These are phyloP conservation scores for Hammondia hammondi DNA, from an alignment of 169 alveolate genomes.

Conservation along the genomic window DNA sequence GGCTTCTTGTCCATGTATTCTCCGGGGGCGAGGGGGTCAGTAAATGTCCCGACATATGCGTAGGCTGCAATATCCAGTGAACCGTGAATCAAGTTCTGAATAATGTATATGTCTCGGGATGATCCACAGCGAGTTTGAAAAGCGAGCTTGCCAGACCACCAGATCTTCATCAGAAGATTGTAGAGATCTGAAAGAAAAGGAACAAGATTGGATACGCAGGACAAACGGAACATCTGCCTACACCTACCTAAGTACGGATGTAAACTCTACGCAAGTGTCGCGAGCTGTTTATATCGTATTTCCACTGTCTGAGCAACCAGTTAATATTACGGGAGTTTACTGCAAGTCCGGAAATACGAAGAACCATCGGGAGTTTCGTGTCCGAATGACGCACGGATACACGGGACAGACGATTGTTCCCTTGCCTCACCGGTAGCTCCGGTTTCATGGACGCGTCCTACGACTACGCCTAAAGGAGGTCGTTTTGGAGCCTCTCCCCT, in stretches of 20 bases:
- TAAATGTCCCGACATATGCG: slow-evolving; percentile 21
- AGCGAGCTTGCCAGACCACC: slow-evolving; percentile 48
- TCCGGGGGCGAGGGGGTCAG: slow-evolving; percentile 32
- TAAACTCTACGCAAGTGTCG: too few relatives aligned
- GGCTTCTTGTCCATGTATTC: slow-evolving; percentile 21
- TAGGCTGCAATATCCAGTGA: slow-evolving; percentile 8
- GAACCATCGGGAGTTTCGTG: too few relatives aligned
- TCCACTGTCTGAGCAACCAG: too few relatives aligned
- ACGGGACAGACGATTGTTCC: too few relatives aligned
- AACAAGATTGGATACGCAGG: neutral
- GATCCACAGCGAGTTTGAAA: slow-evolving; percentile 20
- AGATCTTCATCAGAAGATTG: slow-evolving; percentile 2
- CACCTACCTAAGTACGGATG: too few relatives aligned
- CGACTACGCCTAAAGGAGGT: slow-evolving; percentile 33
- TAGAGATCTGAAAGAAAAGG: neutral
- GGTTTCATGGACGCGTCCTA: slow-evolving; percentile 21
- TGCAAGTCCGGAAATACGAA: too few relatives aligned
- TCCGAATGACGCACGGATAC: too few relatives aligned
- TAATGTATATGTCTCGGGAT: neutral
- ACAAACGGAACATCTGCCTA: too few relatives aligned
- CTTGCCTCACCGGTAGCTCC: slow-evolving; percentile 15
- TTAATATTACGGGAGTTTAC: too few relatives aligned
- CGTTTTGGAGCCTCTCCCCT: slow-evolving; percentile 19
- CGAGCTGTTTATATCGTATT: too few relatives aligned
- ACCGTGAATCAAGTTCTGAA: slow-evolving; percentile 18